phyloP scores from a whole-genome alignment of 1,284 basidiomycete genomes.

The Boletus hoseneyae region DNA sequence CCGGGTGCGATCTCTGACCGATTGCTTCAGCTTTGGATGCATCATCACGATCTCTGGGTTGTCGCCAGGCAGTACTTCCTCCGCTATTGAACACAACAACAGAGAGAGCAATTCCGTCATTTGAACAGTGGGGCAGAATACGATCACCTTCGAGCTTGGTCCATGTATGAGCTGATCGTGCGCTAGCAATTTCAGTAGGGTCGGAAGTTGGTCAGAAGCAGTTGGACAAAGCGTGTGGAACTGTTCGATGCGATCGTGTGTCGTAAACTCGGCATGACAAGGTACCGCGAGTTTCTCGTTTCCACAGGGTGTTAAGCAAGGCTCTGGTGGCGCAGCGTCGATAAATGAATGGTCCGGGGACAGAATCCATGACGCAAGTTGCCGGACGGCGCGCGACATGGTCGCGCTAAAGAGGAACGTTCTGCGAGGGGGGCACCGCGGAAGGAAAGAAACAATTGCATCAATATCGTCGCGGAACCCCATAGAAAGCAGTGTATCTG shows the following conservation, averaged over 20 bases:
- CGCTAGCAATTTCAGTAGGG: conserved; percentile 77
- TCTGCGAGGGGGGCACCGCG: conserved; percentile 66
- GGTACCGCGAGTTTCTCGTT: conserved; percentile 15
- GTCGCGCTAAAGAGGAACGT: conserved; percentile 97
- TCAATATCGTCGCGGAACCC: conserved; percentile 93
- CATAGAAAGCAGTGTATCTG: conserved; percentile 94
- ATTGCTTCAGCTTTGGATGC: conserved; percentile 79
- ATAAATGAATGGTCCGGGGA: conserved; percentile 58
- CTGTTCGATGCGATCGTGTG: conserved; percentile 82
- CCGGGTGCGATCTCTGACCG: conserved; percentile 18
- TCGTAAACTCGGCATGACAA: conserved; percentile 32
- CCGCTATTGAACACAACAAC: conserved; percentile 53
- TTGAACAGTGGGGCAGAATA: conserved; percentile 92
- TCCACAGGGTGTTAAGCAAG: not conserved
- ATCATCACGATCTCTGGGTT: conserved; percentile 74
- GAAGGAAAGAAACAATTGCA: conserved; percentile 69
- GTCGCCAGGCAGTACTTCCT: conserved; percentile 45
- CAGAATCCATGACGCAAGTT: conserved; percentile 55
- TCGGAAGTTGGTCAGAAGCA: conserved; percentile 72
- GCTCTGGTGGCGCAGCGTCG: conserved; percentile 51
- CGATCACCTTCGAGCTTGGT: conserved; percentile 72
- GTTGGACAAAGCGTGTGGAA: conserved; percentile 73
- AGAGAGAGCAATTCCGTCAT: conserved; percentile 76
- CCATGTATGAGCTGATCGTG: conserved; percentile 87
- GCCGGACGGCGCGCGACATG: conserved; percentile 60